These are phyloP conservation scores for Debaryomyces hansenii DNA, from an alignment of 805 yeast genomes.

Conservation along the genomic window DNA sequence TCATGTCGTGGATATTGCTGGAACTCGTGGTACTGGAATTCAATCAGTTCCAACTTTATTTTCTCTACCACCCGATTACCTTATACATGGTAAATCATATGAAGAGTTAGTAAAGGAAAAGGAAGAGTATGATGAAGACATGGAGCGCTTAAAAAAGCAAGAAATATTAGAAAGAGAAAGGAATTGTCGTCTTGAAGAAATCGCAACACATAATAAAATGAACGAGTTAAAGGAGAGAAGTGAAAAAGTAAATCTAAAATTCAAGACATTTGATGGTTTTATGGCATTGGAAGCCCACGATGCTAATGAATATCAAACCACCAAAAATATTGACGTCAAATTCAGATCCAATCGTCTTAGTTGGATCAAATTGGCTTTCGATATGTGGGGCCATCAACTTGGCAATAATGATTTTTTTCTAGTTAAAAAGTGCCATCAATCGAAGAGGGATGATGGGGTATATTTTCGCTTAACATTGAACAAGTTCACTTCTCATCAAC, in stretches of 20 bases:
- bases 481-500: conserved; percentile 12
- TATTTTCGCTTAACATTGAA: conserved; percentile 12
- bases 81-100: conserved; percentile 28
- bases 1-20: conserved; percentile 77
- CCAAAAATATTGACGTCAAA: conserved; percentile 10
- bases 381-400: conserved; percentile 29
- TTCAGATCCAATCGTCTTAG: conserved; percentile 11
- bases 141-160: conserved; percentile 8
- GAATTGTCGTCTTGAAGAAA: conserved; percentile 10
- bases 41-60: conserved; percentile 56
- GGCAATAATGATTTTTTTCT: conserved; percentile 7
- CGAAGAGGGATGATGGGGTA: conserved; percentile 1
- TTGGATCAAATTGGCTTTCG: conserved; percentile 35
- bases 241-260: conserved; percentile 21
- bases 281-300: conserved; percentile 19
- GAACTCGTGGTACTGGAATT: conserved; percentile 53
- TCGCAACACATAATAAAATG: conserved; percentile 10
- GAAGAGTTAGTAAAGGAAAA: conserved; percentile 28
- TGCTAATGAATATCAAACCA: conserved; percentile 8
- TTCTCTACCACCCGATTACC: conserved; percentile 22
- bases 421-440: conserved; percentile 1
- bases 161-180: conserved; percentile 9
- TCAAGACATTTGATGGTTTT: conserved; percentile 41
- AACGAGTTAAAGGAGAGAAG: conserved; percentile 8
- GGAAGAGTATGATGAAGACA: conserved; percentile 6